A percentile compares a stretch with the other conserved stretches of the same genome.
These are phyloP conservation scores for Colletotrichum limetticola DNA, from an alignment of 2,329 filamentous ascomycete species.

Conservation along the genomic window DNA sequence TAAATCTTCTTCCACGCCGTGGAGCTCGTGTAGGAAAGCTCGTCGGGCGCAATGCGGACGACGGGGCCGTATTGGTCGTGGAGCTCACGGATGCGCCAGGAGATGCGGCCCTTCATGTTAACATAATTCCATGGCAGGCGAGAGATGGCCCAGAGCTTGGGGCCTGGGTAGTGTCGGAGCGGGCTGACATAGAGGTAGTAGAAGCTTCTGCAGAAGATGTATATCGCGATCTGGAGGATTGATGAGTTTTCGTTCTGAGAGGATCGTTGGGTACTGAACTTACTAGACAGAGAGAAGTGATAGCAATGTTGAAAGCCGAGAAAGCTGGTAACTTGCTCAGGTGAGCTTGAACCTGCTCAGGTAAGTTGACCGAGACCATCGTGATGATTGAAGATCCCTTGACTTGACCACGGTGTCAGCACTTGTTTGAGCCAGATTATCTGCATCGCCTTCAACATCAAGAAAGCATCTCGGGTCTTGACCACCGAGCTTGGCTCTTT, in stretches of 20 bases:
- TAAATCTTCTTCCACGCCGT: constrained; percentile 53
- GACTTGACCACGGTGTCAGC: not conserved
- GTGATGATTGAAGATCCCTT: not conserved
- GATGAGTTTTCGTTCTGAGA: not conserved
- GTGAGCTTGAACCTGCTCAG: not conserved
- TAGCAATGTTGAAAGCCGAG: not conserved
- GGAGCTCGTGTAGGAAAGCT: constrained; percentile 49
- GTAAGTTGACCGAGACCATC: not conserved
- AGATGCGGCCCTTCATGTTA: constrained; percentile 16
- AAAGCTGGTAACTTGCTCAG: not conserved
- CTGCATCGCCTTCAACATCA: too few relatives aligned
- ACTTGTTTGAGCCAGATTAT: too few relatives aligned
- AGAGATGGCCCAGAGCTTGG: constrained; percentile 38
- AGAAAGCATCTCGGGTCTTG: too few relatives aligned
- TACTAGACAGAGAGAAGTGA: not conserved
- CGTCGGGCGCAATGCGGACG: constrained; percentile 51
- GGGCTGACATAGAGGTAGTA: constrained; percentile 39
- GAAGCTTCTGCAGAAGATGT: not conserved
- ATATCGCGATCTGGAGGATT: not conserved
- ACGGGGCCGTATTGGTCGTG: constrained; percentile 44
- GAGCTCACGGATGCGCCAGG: constrained; percentile 34
- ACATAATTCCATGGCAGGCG: constrained; percentile 22
- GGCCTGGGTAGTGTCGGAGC: constrained; percentile 44
- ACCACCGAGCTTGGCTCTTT: too few relatives aligned
- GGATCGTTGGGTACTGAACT: not conserved